Percentiles rank a stretch among this genome's conserved stretches.
Conservation (phyloP, 768 basidiomycete genomes). For the Termitomyces heimii region DNA sequence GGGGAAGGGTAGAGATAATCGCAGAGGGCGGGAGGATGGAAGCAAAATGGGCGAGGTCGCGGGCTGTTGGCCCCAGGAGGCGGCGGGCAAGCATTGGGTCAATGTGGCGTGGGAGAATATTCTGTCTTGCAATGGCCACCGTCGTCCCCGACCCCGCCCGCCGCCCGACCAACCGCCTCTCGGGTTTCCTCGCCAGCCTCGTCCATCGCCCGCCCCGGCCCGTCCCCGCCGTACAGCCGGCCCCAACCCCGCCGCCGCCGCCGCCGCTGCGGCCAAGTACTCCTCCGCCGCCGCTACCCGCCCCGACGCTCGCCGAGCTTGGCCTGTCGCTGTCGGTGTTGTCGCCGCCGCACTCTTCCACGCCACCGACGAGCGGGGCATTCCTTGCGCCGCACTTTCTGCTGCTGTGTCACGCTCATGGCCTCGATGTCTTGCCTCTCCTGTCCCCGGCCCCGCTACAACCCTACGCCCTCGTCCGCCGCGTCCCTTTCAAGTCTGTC, state of each 20-base stretch:
- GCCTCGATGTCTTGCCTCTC: conserved; percentile 80
- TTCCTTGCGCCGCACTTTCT: conserved; percentile 80
- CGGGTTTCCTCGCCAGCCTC: conserved; percentile 79
- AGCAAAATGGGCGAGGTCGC: conserved; percentile 66
- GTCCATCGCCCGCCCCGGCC: conserved; percentile 49
- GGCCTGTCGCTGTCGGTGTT: conserved; percentile 67
- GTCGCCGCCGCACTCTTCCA: conserved; percentile 71
- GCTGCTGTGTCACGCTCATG: conserved; percentile 80
- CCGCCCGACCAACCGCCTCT: conserved; percentile 50
- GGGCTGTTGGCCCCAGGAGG: too few relatives aligned
- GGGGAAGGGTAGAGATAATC: conserved; percentile 62
- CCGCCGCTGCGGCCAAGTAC: conserved; percentile 46
- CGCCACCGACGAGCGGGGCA: conserved; percentile 71
- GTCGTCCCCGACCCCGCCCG: neutral
- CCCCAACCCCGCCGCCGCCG: conserved; percentile 39
- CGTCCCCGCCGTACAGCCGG: conserved; percentile 28
- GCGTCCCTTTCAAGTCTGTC: conserved; percentile 80
- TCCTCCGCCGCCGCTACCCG: conserved; percentile 66
- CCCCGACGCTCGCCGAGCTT: conserved; percentile 70
- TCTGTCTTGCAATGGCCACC: conserved; percentile 16
- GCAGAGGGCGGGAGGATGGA: conserved; percentile 55
- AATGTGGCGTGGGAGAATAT: conserved; percentile 5
- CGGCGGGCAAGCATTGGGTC: conserved; percentile 11
- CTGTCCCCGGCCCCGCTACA: conserved; percentile 66
- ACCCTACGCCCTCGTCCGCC: conserved; percentile 77